Base-by-base conservation (phyloP, 1,284 basidiomycete species). In the Dichomitus squalens region DNA sequence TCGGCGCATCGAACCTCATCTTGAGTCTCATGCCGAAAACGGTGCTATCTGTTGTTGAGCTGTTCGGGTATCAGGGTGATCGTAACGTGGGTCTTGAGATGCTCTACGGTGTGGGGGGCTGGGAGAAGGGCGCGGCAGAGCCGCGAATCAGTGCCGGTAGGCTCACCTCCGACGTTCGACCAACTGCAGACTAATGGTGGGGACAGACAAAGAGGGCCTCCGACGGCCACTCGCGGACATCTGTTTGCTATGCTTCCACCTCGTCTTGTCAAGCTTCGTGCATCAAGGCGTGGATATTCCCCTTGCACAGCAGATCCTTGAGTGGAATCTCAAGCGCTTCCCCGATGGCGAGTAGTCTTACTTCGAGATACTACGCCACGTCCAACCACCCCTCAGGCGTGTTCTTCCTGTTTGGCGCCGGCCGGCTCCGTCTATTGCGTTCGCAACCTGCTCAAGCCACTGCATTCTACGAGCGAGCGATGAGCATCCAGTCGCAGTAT, bases 391-490 rank as follows among this genome's bases (percentile, higher is more conserved):
- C 25, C 41, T 34, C 49, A 87, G 92, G 94, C 57, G 89, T 96
- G 33, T 97, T 98, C 76, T 98, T 95, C 85, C 85, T 98, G 25
- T 97, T 96, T 72, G 95, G 93, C 57, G 90, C 94, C 44, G 95
- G 95, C 7, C 85, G 95, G 3, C 82, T 97, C 36, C 83, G 87
- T 39, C 83, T 96, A 3, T 83, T 84, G 39, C 84, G 90, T 61
- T 88, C 89, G 8, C 88, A 92, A 67, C 95, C 96, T 0, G 80
- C 81, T 23, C 77, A 77, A 53, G 92, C 92, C 0, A 85, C 95
- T 51, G 79, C 80, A 54, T 89, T 83, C 72, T 93, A 92, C 72
- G 79, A 83, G 18, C 77, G 78, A 38, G 92, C 88, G 2, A 81
- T 87, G 73, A 71, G 77, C 27, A 79, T 78, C 0, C 87, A 90